Percentiles rank a stretch among this genome's conserved stretches.
Conservation (phyloP, 768 basidiomycete genomes). For the Tubosaeta sp. region DNA sequence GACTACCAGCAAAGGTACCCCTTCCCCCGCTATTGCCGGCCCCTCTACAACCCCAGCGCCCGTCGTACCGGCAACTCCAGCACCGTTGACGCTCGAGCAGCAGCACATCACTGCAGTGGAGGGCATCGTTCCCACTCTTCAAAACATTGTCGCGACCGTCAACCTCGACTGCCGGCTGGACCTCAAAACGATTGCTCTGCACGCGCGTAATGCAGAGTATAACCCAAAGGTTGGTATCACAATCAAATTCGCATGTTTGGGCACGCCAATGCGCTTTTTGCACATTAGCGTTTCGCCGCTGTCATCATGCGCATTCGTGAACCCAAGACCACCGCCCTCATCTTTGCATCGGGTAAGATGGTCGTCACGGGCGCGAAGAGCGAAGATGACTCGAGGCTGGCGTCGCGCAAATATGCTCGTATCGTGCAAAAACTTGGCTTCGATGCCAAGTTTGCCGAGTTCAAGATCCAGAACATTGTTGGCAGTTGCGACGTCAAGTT, state of each 20-base stretch:
- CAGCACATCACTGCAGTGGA: constrained; percentile 96
- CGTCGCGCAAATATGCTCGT: constrained; percentile 97
- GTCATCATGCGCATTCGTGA: constrained; percentile 99
- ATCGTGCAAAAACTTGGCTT: constrained; percentile 99
- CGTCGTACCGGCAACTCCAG: constrained; percentile 63
- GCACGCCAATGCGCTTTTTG: constrained; percentile 60
- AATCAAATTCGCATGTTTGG: constrained; percentile 33
- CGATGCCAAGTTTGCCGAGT: constrained; percentile 98
- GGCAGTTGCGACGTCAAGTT: constrained; percentile 98
- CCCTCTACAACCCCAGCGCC: constrained; percentile 52
- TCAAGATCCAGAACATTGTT: constrained; percentile 99
- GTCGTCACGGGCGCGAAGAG: constrained; percentile 99
- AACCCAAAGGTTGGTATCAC: constrained; percentile 94
- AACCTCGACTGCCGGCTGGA: constrained; percentile 96
- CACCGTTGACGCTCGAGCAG: constrained; percentile 78
- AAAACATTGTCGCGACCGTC: constrained; percentile 99
- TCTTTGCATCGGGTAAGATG: constrained; percentile 99
- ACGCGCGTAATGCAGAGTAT: constrained; percentile 98
- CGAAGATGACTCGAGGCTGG: constrained; percentile 94
- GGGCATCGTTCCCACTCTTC: constrained; percentile 97
- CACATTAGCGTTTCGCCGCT: constrained; percentile 96
- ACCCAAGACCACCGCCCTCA: constrained; percentile 98
- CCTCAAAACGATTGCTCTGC: constrained; percentile 96
- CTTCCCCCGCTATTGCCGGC: constrained; percentile 47
- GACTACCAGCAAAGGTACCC: constrained; percentile 27